These are phyloP conservation scores for Colletotrichum scovillei DNA, from an alignment of 2,329 filamentous ascomycete genomes.

Conservation along the genomic window DNA sequence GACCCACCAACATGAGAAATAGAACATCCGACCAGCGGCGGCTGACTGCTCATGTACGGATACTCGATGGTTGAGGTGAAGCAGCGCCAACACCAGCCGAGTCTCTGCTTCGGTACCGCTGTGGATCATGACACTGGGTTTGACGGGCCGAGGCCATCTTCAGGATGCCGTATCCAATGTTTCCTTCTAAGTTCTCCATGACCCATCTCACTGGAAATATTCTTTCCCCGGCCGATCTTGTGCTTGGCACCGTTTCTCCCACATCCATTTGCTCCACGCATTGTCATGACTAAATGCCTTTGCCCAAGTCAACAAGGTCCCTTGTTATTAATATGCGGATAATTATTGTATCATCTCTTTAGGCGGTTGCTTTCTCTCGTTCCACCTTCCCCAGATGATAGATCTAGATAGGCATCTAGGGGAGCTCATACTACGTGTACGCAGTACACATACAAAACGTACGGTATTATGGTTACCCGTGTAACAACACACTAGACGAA, in stretches of 20 bases:
- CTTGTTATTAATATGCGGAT: too few relatives aligned
- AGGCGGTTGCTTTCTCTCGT: neutral
- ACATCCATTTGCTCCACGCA: constrained; percentile 7
- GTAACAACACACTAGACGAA: neutral
- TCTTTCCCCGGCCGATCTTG: neutral
- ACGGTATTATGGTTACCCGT: too few relatives aligned
- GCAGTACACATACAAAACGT: neutral
- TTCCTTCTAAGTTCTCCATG: neutral
- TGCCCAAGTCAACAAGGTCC: neutral
- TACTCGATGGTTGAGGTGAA: neutral
- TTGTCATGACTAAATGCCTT: neutral
- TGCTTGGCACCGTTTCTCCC: constrained; percentile 19
- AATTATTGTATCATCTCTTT: neutral
- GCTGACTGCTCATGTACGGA: neutral
- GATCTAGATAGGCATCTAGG: neutral
- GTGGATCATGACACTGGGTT: neutral
- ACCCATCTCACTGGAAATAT: neutral
- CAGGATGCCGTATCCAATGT: neutral
- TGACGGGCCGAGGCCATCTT: neutral
- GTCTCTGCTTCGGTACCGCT: neutral
- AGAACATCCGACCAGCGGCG: neutral
- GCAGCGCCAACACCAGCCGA: neutral
- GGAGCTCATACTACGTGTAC: neutral
- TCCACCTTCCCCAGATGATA: constrained; percentile 4
- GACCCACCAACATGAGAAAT: neutral